phyloP scores from a whole-genome alignment of 768 basidiomycete genomes.

The Leccinum olivaceopallidum region DNA sequence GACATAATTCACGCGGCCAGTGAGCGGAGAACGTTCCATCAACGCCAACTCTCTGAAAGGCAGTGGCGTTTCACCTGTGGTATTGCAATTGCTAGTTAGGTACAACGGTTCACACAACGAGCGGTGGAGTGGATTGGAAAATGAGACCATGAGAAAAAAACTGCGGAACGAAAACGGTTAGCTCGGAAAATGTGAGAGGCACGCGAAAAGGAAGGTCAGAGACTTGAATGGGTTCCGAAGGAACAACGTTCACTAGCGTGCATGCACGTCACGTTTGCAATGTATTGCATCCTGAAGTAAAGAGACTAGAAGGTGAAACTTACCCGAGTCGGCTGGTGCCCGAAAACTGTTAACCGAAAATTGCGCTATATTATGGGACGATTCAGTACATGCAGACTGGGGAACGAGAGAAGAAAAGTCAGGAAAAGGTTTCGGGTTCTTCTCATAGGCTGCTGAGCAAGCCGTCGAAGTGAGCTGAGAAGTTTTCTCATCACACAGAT shows the following conservation, averaged over 20 bases:
- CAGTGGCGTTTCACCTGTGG: not conserved
- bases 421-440: constrained; percentile 44
- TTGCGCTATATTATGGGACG: not conserved
- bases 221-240: constrained; percentile 84
- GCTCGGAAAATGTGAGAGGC: constrained; percentile 2
- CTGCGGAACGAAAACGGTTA: constrained; percentile 16
- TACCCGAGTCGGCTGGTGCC: constrained; percentile 8
- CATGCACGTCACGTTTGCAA: constrained; percentile 59
- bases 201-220: constrained; percentile 45
- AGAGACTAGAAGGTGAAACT: constrained; percentile 7
- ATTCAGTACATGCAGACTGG: constrained; percentile 4
- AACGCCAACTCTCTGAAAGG: not conserved
- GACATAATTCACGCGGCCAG: constrained; percentile 1
- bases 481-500: constrained; percentile 31
- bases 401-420: constrained; percentile 27
- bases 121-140: not conserved
- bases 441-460: constrained; percentile 51
- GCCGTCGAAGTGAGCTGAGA: constrained; percentile 71
- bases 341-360: not conserved
- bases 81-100: constrained; percentile 11
- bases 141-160: not conserved
- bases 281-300: constrained; percentile 44
- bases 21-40: not conserved
- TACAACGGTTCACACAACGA: constrained; percentile 16
- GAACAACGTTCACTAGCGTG: constrained; percentile 55